Percentiles rank a stretch among this genome's conserved stretches.
phyloP scores from a whole-genome alignment of 306 rosid genomes.

The Sicyos edulis region DNA sequence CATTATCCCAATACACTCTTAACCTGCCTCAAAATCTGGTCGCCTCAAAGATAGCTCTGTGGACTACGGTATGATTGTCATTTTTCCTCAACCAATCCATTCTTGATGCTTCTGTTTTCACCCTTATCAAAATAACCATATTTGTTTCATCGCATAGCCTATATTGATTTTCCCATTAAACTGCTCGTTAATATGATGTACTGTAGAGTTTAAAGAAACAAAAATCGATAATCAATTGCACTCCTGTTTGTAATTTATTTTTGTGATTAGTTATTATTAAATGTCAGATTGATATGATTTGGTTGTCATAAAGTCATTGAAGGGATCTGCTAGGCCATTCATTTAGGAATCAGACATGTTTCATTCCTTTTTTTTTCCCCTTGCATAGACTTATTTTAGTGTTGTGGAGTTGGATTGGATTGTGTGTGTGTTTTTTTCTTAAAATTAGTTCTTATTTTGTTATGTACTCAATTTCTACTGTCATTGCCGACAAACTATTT shows the following conservation, averaged over 20 bases:
- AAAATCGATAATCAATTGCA: not conserved
- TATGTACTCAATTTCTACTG: not conserved
- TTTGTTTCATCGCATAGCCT: not conserved
- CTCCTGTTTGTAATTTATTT: too few species aligned
- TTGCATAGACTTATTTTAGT: not conserved
- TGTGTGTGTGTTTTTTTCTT: too few species aligned
- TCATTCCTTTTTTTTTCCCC: not conserved
- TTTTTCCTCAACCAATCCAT: slow-evolving; percentile 11
- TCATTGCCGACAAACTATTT: not conserved
- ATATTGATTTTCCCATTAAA: not conserved
- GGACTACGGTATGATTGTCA: slow-evolving; percentile 78
- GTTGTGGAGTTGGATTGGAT: not conserved
- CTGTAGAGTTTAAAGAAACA: not conserved
- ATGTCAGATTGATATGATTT: slow-evolving; percentile 12
- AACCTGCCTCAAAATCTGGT: slow-evolving; percentile 78
- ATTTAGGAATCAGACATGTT: not conserved
- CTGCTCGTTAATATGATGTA: not conserved
- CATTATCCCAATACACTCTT: slow-evolving; percentile 80
- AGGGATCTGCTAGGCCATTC: not conserved
- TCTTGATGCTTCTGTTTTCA: not conserved
- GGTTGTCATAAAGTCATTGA: not conserved
- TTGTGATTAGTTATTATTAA: too few species aligned
- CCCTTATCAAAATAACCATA: not conserved
- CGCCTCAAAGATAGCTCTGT: slow-evolving; percentile 84
- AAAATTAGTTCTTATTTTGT: not conserved